These are phyloP conservation scores for Canavalia ensiformis DNA, from an alignment of 306 rosid species.

Conservation along the genomic window DNA sequence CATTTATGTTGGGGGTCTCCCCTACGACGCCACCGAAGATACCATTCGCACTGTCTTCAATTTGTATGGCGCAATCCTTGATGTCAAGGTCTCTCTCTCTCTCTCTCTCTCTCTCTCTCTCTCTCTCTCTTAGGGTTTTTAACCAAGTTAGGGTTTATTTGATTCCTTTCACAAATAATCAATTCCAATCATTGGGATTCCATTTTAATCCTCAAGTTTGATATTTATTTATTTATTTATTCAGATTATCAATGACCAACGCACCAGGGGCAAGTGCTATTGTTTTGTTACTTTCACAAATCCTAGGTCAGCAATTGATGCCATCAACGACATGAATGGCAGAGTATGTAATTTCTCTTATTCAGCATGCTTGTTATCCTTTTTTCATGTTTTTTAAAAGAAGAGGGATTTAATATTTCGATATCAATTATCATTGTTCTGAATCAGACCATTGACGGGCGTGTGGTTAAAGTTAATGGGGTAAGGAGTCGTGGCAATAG, in stretches of 20 bases:
- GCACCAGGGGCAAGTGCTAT: slow-evolving; percentile 86
- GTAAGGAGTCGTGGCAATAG: slow-evolving; percentile 80
- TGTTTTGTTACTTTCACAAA: slow-evolving; percentile 89
- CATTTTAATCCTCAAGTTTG: slow-evolving; percentile 11
- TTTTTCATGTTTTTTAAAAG: not conserved
- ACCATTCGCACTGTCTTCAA: slow-evolving; percentile 71
- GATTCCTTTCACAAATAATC: not conserved
- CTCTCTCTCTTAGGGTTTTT: slow-evolving; percentile 36
- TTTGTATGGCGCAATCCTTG: slow-evolving; percentile 82
- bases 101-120: not conserved
- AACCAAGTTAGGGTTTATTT: not conserved
- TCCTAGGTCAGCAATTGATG: slow-evolving; percentile 89
- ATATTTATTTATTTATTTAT: not conserved
- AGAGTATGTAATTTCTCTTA: slow-evolving; percentile 65
- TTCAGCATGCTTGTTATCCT: slow-evolving; percentile 1
- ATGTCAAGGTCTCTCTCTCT: slow-evolving; percentile 73
- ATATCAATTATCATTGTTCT: slow-evolving; percentile 39
- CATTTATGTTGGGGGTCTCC: slow-evolving; percentile 85
- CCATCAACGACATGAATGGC: slow-evolving; percentile 93
- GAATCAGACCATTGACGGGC: slow-evolving; percentile 82
- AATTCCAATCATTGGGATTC: slow-evolving; percentile 11
- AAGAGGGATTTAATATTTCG: not conserved
- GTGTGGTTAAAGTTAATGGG: slow-evolving; percentile 83
- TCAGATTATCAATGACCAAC: slow-evolving; percentile 88
- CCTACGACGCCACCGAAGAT: slow-evolving; percentile 81